A percentile compares a stretch with the other conserved stretches of the same genome.
These are phyloP conservation scores for Penicillium sp. DNA, from an alignment of 2,329 filamentous ascomycete species.

Conservation along the genomic window DNA sequence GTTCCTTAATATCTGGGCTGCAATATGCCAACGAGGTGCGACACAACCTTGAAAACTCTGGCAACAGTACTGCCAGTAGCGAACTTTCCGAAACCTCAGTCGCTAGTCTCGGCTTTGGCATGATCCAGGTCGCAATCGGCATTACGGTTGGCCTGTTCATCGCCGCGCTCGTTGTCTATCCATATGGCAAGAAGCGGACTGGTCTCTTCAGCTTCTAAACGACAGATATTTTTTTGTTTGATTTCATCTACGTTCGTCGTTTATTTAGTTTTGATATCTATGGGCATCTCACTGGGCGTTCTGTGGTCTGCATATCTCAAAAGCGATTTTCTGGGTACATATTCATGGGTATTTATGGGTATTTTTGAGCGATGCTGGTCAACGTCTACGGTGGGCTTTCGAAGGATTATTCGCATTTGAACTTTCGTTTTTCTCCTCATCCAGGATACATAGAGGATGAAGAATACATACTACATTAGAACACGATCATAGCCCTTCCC, in stretches of 20 bases:
- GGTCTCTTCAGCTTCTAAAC: slow-evolving; percentile 46
- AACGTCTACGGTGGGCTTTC: not conserved
- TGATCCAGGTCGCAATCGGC: slow-evolving; percentile 49
- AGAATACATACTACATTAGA: not conserved
- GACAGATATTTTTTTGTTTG: not conserved
- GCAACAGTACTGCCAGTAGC: slow-evolving; percentile 19
- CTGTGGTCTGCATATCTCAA: not conserved
- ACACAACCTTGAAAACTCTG: slow-evolving; percentile 23
- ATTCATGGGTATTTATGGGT: not conserved
- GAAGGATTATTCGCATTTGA: not conserved
- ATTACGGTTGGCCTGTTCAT: slow-evolving; percentile 49
- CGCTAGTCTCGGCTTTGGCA: slow-evolving; percentile 47
- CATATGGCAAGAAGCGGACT: slow-evolving; percentile 47
- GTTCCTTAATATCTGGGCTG: slow-evolving; percentile 56
- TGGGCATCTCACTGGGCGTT: not conserved
- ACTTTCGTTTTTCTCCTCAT: not conserved
- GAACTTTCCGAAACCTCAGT: slow-evolving; percentile 36
- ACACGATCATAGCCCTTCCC: not conserved
- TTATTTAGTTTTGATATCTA: not conserved
- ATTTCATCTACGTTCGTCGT: not conserved
- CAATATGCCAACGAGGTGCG: slow-evolving; percentile 54
- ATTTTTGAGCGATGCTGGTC: not conserved
- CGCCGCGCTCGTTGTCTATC: slow-evolving; percentile 47
- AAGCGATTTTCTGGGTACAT: not conserved
- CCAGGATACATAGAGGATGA: not conserved